phyloP scores from a whole-genome alignment of 805 yeast species.

The Nakazawaea anatomiae region DNA sequence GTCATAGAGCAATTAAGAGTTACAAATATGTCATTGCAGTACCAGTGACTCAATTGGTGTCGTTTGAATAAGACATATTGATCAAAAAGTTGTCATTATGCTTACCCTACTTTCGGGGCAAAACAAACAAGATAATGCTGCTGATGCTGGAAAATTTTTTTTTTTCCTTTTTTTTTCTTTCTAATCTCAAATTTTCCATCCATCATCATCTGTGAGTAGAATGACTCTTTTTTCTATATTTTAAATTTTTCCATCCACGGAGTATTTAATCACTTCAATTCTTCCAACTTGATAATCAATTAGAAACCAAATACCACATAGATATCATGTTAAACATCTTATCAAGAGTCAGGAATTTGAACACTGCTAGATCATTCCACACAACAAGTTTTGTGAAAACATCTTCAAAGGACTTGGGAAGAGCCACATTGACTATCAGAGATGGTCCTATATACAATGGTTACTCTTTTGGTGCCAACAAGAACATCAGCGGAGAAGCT shows the following conservation, averaged over 20 bases:
- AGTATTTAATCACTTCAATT: neutral
- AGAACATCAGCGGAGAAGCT: constrained; percentile 92
- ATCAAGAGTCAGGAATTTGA: constrained; percentile 20
- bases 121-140: neutral
- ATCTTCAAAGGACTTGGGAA: constrained; percentile 40
- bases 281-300: neutral
- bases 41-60: neutral
- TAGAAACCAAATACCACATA: neutral
- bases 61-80: neutral
- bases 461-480: constrained; percentile 92
- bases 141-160: neutral
- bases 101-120: neutral
- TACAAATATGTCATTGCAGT: neutral
- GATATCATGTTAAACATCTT: constrained; percentile 12
- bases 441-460: constrained; percentile 94
- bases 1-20: neutral
- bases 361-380: constrained; percentile 17
- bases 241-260: no score
- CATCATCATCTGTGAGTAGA: no score
- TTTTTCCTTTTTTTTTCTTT: neutral
- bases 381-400: constrained; percentile 17
- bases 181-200: neutral
- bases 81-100: neutral
- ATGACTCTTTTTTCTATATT: neutral
- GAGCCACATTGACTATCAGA: constrained; percentile 87